Conservation (phyloP, 208 protist species). For the Blastocrithidia nonstop region DNA sequence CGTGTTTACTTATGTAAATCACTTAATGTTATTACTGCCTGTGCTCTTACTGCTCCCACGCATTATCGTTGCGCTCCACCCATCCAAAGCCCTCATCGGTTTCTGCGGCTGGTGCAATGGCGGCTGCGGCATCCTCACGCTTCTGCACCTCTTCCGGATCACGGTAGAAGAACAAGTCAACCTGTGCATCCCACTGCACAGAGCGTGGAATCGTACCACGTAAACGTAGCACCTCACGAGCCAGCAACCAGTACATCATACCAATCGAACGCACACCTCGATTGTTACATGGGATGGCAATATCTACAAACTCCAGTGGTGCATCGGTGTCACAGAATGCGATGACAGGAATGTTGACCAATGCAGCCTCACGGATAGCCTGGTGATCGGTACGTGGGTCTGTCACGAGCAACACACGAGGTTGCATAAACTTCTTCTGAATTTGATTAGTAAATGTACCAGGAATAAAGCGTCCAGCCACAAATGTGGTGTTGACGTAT, state of each 20-base stretch:
- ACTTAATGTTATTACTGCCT: constrained; percentile 1
- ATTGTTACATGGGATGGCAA: constrained; percentile 98
- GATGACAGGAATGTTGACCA: constrained; percentile 98
- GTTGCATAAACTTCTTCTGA: constrained; percentile 96
- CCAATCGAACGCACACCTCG: constrained; percentile 90
- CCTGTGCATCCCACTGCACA: constrained; percentile 95
- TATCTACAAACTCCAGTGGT: constrained; percentile 93
- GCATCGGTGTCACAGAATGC: constrained; percentile 98
- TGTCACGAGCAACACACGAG: constrained; percentile 95
- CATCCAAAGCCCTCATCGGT: constrained; percentile 49
- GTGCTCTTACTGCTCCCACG: constrained; percentile 62
- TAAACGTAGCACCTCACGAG: constrained; percentile 95
- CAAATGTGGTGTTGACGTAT: constrained; percentile 86
- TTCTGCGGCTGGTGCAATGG: constrained; percentile 12
- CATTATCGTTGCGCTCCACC: constrained; percentile 75
- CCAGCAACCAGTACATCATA: constrained; percentile 98
- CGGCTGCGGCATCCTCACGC: constrained; percentile 30
- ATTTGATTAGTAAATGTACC: constrained; percentile 99
- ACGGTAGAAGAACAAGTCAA: constrained; percentile 99
- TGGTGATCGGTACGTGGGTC: constrained; percentile 95
- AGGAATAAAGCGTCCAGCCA: constrained; percentile 94
- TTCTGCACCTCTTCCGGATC: constrained; percentile 88
- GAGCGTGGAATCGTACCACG: constrained; percentile 86
- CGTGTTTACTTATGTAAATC: too few relatives aligned
- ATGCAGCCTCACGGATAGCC: constrained; percentile 92